A percentile compares a stretch with the other conserved stretches of the same genome.
Evolutionary conservation across 345 rosid genomes (phyloP).

Genomic region (Lepidium aucheri): DNA sequence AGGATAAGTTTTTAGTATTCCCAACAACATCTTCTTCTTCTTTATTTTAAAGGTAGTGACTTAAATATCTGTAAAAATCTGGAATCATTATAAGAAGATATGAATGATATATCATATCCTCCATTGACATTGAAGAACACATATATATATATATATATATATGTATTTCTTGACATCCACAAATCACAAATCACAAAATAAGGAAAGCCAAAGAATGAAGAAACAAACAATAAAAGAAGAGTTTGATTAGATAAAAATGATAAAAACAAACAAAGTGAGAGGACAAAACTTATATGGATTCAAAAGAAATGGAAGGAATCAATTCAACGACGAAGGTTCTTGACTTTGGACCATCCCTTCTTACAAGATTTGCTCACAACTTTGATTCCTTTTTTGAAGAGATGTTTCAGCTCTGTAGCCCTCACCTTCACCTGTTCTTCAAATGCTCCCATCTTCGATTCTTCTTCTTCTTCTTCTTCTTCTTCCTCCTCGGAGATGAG

Average conservation of each 20-base stretch:
- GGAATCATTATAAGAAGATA: not conserved
- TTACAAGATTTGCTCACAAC: slow-evolving; percentile 68
- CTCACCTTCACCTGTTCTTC: slow-evolving; percentile 78
- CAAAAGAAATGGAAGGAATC: not conserved
- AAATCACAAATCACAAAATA: not conserved
- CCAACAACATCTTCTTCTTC: not conserved
- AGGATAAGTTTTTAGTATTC: too few species aligned
- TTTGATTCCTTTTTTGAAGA: slow-evolving; percentile 66
- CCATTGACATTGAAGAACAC: not conserved
- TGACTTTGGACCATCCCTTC: slow-evolving; percentile 89
- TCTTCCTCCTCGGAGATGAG: not conserved
- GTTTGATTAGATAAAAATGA: not conserved
- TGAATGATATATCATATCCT: not conserved
- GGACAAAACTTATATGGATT: not conserved
- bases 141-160: not conserved
- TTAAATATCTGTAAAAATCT: not conserved
- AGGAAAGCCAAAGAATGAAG: not conserved
- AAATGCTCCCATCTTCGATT: slow-evolving; percentile 49
- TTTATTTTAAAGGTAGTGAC: too few species aligned
- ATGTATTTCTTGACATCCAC: not conserved
- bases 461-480: slow-evolving; percentile 10
- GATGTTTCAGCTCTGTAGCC: slow-evolving; percentile 52
- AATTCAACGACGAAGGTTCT: slow-evolving; percentile 51
- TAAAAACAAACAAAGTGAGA: not conserved
- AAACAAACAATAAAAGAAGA: not conserved